phyloP scores from a whole-genome alignment of 345 rosid genomes.

The Carallia brachiata region DNA sequence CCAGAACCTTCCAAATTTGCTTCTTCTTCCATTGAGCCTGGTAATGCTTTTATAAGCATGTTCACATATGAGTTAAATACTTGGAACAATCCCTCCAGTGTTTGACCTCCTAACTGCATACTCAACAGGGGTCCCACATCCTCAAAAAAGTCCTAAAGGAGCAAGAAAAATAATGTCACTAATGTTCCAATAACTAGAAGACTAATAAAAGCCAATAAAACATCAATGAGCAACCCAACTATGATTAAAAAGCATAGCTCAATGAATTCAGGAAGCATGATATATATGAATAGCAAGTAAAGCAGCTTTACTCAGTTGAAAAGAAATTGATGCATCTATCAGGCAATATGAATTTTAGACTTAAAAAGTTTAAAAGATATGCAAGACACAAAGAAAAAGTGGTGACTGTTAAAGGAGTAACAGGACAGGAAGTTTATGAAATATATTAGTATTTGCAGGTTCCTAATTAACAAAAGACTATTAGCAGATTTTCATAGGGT shows the following conservation, averaged over 20 bases:
- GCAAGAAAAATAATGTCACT: slow-evolving; percentile 1
- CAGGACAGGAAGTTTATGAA: too few species aligned
- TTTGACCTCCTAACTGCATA: slow-evolving; percentile 96
- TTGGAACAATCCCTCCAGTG: slow-evolving; percentile 88
- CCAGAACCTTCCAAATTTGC: slow-evolving; percentile 69
- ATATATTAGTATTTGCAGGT: too few species aligned
- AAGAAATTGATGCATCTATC: neutral
- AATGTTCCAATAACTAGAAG: neutral
- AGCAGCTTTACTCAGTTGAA: neutral
- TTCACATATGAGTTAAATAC: slow-evolving; percentile 86
- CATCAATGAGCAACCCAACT: slow-evolving; percentile 13
- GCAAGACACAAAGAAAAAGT: too few species aligned
- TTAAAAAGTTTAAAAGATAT: too few species aligned
- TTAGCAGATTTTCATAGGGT: too few species aligned
- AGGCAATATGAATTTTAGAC: too few species aligned
- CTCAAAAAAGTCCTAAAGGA: slow-evolving; percentile 88
- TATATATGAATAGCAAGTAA: neutral
- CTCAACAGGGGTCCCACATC: slow-evolving; percentile 96
- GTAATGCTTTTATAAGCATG: slow-evolving; percentile 89
- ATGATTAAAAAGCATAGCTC: neutral
- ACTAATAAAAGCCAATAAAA: slow-evolving; percentile 6
- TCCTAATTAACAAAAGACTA: too few species aligned
- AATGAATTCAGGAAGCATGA: too few species aligned
- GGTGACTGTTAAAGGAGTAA: too few species aligned
- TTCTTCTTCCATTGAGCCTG: slow-evolving; percentile 95